Evolutionary conservation across 306 rosid genomes (phyloP).

Genomic region (Prunus mongolica): DNA sequence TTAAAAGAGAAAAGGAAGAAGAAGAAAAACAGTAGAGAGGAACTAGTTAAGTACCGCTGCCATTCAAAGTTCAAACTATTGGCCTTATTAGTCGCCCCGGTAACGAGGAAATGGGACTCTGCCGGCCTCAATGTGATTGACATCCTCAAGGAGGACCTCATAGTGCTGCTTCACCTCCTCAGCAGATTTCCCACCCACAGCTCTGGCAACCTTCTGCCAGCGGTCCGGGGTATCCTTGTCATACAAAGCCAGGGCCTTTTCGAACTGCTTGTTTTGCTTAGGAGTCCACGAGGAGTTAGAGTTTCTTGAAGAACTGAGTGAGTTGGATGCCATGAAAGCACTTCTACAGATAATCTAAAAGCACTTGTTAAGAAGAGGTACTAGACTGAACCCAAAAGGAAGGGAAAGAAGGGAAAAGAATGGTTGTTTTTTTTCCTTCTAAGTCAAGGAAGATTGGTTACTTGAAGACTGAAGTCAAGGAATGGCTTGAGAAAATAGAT

Average conservation of each 20-base stretch:
- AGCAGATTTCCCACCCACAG: conserved; percentile 60
- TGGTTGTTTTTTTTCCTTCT: background rate
- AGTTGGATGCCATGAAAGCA: conserved; percentile 49
- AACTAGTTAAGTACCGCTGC: background rate
- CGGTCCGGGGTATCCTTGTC: conserved; percentile 73
- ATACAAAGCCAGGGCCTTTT: conserved; percentile 63
- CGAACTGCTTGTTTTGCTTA: conserved; percentile 65
- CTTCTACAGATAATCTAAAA: background rate
- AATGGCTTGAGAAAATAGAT: conserved; percentile 30
- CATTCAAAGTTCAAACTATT: conserved; percentile 17
- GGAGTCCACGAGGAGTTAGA: conserved; percentile 61
- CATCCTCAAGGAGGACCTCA: conserved; percentile 66
- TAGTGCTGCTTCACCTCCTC: conserved; percentile 77
- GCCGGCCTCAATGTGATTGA: conserved; percentile 60
- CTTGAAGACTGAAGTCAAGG: conserved; percentile 26
- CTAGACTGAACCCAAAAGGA: background rate
- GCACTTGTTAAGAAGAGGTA: background rate
- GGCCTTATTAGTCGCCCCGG: conserved; percentile 29
- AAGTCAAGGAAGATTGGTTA: conserved; percentile 2
- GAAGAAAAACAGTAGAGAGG: background rate
- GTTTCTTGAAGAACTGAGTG: conserved; percentile 23
- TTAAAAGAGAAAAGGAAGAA: background rate
- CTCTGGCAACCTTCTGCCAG: conserved; percentile 73
- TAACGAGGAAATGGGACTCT: conserved; percentile 60
- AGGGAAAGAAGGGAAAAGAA: background rate